A percentile compares a stretch with the other conserved stretches of the same genome.
These are phyloP conservation scores for Psilocybe cyanescens DNA, from an alignment of 768 basidiomycete species.

Conservation along the genomic window DNA sequence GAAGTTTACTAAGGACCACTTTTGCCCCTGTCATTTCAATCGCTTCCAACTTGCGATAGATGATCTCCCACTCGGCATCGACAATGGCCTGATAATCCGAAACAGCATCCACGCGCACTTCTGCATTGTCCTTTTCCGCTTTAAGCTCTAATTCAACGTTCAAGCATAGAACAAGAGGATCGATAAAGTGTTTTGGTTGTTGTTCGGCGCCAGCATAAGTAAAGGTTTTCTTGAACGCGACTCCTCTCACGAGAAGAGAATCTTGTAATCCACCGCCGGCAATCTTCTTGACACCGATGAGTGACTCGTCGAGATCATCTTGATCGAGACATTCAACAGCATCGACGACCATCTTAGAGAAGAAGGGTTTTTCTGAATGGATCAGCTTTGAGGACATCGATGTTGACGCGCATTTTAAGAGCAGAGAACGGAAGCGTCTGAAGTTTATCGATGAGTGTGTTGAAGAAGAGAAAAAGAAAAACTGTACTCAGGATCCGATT, in stretches of 20 bases:
- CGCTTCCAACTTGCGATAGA: conserved; percentile 94
- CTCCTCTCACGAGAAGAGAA: conserved; percentile 85
- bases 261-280: conserved; percentile 98
- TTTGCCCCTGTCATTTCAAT: conserved; percentile 97
- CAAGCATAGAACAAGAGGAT: conserved; percentile 90
- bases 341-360: conserved; percentile 98
- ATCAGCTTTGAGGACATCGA: conserved; percentile 99
- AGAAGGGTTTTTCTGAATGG: conserved; percentile 98
- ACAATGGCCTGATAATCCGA: conserved; percentile 99
- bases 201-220: conserved; percentile 99
- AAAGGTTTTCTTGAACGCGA: conserved; percentile 99
- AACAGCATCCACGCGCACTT: conserved; percentile 95
- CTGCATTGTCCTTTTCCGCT: conserved; percentile 99
- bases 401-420: conserved; percentile 96
- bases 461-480: conserved; percentile 2
- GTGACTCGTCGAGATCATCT: conserved; percentile 90
- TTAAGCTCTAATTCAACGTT: conserved; percentile 99
- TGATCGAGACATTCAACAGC: conserved; percentile 93
- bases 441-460: conserved; percentile 20
- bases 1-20: conserved; percentile 96
- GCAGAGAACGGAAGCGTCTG: conserved; percentile 91
- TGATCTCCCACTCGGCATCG: conserved; percentile 99
- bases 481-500: conserved; percentile 84
- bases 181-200: conserved; percentile 89
- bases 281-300: conserved; percentile 98